phyloP scores from a whole-genome alignment of 306 rosid species.

The Vicia faba region DNA sequence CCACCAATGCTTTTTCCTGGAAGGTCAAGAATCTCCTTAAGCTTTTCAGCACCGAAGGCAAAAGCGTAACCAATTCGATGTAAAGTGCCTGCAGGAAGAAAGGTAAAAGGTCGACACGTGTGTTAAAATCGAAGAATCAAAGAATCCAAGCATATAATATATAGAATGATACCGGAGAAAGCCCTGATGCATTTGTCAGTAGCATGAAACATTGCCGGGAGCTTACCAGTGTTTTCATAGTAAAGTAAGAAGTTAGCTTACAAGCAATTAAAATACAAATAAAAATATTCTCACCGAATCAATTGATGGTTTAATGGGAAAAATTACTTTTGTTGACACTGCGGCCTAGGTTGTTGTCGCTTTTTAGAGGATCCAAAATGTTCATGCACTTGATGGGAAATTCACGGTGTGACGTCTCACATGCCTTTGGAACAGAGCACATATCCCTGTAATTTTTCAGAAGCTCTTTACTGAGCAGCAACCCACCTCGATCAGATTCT shows the following conservation, averaged over 20 bases:
- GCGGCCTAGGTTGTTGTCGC: conserved; percentile 69
- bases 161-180: too few species aligned
- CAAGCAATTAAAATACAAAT: conserved; percentile 8
- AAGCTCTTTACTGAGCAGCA: conserved; percentile 59
- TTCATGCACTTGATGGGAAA: conserved; percentile 59
- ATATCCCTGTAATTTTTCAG: conserved; percentile 52
- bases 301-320: conserved; percentile 28
- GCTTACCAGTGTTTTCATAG: not conserved
- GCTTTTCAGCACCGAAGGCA: conserved; percentile 48
- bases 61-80: conserved; percentile 56
- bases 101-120: conserved; percentile 27
- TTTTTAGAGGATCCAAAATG: conserved; percentile 69
- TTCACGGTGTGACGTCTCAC: conserved; percentile 36
- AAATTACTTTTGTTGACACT: conserved; percentile 55
- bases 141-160: too few species aligned
- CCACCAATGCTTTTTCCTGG: conserved; percentile 54
- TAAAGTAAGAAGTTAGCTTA: conserved; percentile 4
- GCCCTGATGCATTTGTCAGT: not conserved
- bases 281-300: conserved; percentile 17
- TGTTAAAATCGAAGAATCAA: not conserved
- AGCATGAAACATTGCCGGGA: conserved; percentile 25
- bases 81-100: conserved; percentile 53
- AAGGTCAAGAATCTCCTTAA: conserved; percentile 46
- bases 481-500: conserved; percentile 39
- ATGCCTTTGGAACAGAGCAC: conserved; percentile 41